Base-by-base conservation (phyloP, 2,329 filamentous ascomycete species). In the Botrytis deweyae region DNA sequence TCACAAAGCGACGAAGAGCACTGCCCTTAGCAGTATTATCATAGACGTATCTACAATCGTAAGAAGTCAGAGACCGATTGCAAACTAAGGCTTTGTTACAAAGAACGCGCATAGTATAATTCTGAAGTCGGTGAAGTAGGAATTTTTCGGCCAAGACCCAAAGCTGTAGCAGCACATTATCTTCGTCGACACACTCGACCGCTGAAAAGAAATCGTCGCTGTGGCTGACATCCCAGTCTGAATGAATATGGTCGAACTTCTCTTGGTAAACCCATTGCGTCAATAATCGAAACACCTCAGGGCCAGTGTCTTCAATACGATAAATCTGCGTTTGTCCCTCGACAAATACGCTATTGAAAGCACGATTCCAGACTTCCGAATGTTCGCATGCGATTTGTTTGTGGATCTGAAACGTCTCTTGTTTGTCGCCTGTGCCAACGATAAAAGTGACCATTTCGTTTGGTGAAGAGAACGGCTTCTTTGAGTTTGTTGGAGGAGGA, bases 91-190 rank as follows among this genome's bases (percentile, higher is more conserved):
- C 2, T 16, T 52, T 52, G 1, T 6, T n/a, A n/a, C 25, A 55
- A 3, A 55, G 4, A n/a, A n/a, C 2, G 12, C 5, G 49, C 36
- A 74, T 66, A 4, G 46, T 55, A 18, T 62, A 42, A 59, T 72
- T 72, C 1, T 72, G 73, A 1, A 72, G 63, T 42, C 8, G 16
- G 1, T 2, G 36, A 22, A 74, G 68, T 2, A 46, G 12, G 10
- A 64, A 46, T 14, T 49, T 74, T 9, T 72, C 73, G 4, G 67
- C 73, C 16, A 74, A 22, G 3, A 69, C n/a, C 73, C 70, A 72
- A n/a, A 72, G 42, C 1, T 25, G 1, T 0, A 63, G 33, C 46
- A 66, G 38, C 8, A 40, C 4, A 14, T 5, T 3, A 40, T 52
- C 29, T 52, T 64, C 36, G 6, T 1, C 0, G 0, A 20, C 25